phyloP scores from a whole-genome alignment of 495 filamentous ascomycete genomes.

The Thozetella sp. region DNA sequence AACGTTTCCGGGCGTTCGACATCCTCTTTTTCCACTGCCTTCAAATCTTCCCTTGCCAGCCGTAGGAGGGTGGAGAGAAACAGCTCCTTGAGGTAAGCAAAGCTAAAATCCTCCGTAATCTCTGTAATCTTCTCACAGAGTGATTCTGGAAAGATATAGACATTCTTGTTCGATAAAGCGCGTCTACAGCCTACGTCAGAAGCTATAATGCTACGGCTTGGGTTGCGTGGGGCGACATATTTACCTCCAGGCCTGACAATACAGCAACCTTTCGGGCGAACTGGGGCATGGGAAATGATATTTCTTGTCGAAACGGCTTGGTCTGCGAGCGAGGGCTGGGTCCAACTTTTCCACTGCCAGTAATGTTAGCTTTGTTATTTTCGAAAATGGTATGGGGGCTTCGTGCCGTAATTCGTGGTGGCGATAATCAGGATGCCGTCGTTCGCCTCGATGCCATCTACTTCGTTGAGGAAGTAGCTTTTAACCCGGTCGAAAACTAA shows the following conservation, averaged over 20 bases:
- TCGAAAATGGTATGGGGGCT: too few species aligned
- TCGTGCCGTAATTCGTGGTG: neutral
- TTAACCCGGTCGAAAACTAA: neutral
- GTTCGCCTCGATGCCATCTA: neutral
- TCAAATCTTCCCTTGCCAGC: constrained; percentile 2
- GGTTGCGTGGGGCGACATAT: too few species aligned
- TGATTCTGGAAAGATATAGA: too few species aligned
- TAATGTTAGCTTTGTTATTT: too few species aligned
- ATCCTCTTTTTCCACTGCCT: too few species aligned
- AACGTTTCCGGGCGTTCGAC: too few species aligned
- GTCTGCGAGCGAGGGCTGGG: neutral
- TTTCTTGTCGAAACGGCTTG: constrained; percentile 1
- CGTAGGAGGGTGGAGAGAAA: constrained; percentile 3
- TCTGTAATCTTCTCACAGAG: neutral
- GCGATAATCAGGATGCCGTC: neutral
- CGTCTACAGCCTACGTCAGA: too few species aligned
- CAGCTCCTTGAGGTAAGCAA: neutral
- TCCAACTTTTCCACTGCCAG: constrained; percentile 2
- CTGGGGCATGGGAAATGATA: constrained; percentile 2
- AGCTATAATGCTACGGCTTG: too few species aligned
- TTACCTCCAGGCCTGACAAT: too few species aligned
- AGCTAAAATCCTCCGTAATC: neutral
- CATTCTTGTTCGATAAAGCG: too few species aligned
- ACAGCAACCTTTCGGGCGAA: too few species aligned
- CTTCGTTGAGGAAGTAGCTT: constrained; percentile 2